phyloP scores from a whole-genome alignment of 169 alveolate genomes.

The Eimeria nieschulzi region DNA sequence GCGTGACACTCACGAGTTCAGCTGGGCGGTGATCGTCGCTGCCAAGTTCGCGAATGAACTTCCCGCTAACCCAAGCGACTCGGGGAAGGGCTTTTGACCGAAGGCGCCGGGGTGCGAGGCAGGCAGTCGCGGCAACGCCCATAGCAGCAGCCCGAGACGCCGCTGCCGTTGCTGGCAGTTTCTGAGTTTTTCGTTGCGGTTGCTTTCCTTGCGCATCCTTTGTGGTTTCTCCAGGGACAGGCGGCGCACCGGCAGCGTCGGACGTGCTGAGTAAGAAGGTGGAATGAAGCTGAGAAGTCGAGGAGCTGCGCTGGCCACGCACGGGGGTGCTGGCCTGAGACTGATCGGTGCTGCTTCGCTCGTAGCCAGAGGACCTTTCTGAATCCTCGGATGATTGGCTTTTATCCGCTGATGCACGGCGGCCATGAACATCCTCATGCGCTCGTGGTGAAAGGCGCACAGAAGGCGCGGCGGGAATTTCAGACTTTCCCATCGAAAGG shows the following conservation, averaged over 20 bases:
- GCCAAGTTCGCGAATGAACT: neutral
- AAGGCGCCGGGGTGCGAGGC: neutral
- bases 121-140: neutral
- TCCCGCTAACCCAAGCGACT: neutral
- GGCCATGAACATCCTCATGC: no score
- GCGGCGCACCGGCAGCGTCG: no score
- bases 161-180: neutral
- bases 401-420: no score
- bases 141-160: neutral
- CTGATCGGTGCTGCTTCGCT: neutral
- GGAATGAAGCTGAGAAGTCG: no score
- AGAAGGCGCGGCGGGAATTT: no score
- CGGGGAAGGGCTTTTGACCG: neutral
- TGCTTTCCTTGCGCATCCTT: neutral
- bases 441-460: no score
- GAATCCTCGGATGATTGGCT: neutral
- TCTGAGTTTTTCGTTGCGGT: neutral
- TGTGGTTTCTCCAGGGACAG: no score
- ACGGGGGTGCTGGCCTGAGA: no score
- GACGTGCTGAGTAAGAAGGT: no score
- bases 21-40: conserved; percentile 5
- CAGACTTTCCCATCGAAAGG: no score
- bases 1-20: neutral
- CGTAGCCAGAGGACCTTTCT: neutral
- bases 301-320: no score